Conservation (phyloP, 768 basidiomycete species). For the Auriscalpium microsporum region DNA sequence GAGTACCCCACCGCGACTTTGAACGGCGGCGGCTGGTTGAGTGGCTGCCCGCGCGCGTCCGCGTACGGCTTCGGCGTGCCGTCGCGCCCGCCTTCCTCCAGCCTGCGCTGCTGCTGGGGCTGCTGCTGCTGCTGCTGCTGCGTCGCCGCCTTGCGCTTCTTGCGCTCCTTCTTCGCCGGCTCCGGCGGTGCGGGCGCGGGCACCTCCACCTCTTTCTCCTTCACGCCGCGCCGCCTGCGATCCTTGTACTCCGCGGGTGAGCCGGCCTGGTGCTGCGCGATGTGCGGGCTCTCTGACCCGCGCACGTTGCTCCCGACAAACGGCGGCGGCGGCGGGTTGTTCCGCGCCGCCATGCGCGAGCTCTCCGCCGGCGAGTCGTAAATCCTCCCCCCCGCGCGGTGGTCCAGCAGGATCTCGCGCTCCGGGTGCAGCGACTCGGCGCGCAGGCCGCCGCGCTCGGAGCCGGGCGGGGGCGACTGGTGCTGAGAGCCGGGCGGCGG, state of each 20-base stretch:
- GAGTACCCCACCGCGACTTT: constrained; percentile 15
- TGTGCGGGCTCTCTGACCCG: constrained; percentile 51
- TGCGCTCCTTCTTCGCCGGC: constrained; percentile 48
- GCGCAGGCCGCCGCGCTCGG: constrained; percentile 1
- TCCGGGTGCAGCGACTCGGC: constrained; percentile 4
- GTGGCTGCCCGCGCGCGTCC: constrained; percentile 1
- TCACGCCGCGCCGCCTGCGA: constrained; percentile 25
- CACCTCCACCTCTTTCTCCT: constrained; percentile 14
- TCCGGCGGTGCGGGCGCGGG: constrained; percentile 22
- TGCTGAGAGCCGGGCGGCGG: constrained; percentile 27
- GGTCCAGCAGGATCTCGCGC: background rate
- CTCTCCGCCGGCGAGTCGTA: constrained; percentile 19
- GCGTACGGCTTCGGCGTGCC: constrained; percentile 36
- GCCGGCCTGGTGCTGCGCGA: constrained; percentile 23
- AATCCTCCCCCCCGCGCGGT: constrained; percentile 26
- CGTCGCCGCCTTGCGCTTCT: constrained; percentile 34
- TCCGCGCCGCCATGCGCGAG: constrained; percentile 4
- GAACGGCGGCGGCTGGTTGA: constrained; percentile 15
- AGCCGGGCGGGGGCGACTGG: constrained; percentile 18
- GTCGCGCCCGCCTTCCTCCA: constrained; percentile 38
- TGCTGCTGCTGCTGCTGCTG: no score
- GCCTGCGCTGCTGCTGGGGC: constrained; percentile 18
- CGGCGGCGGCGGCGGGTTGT: constrained; percentile 20
- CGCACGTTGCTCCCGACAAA: constrained; percentile 29
- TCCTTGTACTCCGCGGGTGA: constrained; percentile 37